Base-by-base conservation (phyloP, 2,329 filamentous ascomycete genomes). In the Microthyrium microscopicum region DNA sequence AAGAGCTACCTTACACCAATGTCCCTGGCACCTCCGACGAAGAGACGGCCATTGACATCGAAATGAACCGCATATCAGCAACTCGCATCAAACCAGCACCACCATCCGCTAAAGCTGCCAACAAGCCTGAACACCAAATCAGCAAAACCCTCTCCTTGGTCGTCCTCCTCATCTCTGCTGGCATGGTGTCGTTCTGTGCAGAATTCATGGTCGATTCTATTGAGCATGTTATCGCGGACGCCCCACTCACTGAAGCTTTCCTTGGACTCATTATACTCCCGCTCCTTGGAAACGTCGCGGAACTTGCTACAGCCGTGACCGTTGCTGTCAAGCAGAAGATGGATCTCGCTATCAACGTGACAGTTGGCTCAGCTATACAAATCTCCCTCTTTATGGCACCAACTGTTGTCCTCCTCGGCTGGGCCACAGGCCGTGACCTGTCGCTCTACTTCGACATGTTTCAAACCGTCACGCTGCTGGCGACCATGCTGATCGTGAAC, bases 311-410 rank as follows among this genome's bases (percentile, higher is more conserved):
- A 3, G 73, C 76, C 4, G 66, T 80, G 16, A 73, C 69, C 5
- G 75, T 79, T 5, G 76, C 75, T 0, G 67, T 71, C 53, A 77
- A 77, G 57, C 78, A 80, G 54, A 78, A 81, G 58, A 78, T 80
- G 72, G 75, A 80, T 50, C 56, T 81, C 22, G 74, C 76, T 2
- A 79, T 81, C 34, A 74, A 73, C 41, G 75, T 81, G 15, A 73
- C 75, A 4, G 66, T 81, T 5, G 76, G 76, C 36, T 74, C 68
- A 41, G 75, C 70, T 31, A 79, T 81, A 43, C 76, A 81, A 53
- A 79, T 81, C 49, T 60, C 75, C 11, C 59, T 81, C 5, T 76
- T 80, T 47, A 64, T 80, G 33, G 79, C 75, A 4, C 76, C 76
- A 1, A 57, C 80, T 13, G 65, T 79, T 20, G 75, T 81, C 20